These are phyloP conservation scores for Crithidia sp. DNA, from an alignment of 208 protist species.

Conservation along the genomic window DNA sequence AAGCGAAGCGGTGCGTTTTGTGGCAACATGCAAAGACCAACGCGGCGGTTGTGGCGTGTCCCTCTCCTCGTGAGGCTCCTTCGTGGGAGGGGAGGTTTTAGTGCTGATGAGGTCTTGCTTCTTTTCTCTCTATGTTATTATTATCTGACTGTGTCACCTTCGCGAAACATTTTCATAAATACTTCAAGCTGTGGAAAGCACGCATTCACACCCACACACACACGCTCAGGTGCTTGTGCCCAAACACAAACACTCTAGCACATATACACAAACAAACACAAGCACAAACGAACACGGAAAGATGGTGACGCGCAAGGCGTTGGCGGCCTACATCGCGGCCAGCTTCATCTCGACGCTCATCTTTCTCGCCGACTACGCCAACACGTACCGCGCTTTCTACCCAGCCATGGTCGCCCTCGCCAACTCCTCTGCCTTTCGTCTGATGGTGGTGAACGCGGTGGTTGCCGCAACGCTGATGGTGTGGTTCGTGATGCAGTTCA, in stretches of 20 bases:
- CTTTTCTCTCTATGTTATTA: not conserved
- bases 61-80: too few species aligned
- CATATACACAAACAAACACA: not conserved
- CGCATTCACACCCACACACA: not conserved
- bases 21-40: too few species aligned
- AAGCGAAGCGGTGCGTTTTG: too few species aligned
- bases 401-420: conserved; percentile 63
- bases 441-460: conserved; percentile 53
- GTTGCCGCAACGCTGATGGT: conserved; percentile 39
- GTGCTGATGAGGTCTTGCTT: too few species aligned
- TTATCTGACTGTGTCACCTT: not conserved
- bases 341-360: conserved; percentile 46
- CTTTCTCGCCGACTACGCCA: conserved; percentile 66
- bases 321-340: conserved; percentile 46
- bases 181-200: too few species aligned
- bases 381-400: conserved; percentile 70
- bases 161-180: too few species aligned
- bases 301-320: conserved; percentile 21
- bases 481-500: conserved; percentile 39
- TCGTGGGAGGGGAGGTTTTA: too few species aligned
- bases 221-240: not conserved
- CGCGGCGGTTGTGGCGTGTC: too few species aligned
- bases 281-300: not conserved
- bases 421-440: conserved; percentile 66
- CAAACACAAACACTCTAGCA: too few species aligned